phyloP scores from a whole-genome alignment of 2,329 filamentous ascomycete species.

The Aureobasidium sp. region DNA sequence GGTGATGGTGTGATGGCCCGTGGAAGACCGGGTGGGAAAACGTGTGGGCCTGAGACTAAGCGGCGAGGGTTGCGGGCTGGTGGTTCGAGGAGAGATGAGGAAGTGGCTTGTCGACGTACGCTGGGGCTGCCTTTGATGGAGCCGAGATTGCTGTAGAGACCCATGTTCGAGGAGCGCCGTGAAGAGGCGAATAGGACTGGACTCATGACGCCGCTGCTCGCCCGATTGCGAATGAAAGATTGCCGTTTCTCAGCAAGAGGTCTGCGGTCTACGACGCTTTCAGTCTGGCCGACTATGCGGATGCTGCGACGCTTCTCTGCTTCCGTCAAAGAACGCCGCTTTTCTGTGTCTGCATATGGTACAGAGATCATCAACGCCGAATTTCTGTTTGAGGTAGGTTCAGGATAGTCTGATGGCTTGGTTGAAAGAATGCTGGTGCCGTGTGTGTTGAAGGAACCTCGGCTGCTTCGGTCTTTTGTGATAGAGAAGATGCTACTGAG shows the following conservation, averaged over 20 bases:
- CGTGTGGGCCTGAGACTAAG: conserved; percentile 16
- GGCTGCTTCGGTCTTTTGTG: conserved; percentile 27
- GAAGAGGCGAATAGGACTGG: conserved; percentile 31
- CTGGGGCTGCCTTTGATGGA: neutral
- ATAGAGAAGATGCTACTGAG: conserved; percentile 22
- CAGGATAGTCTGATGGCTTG: conserved; percentile 30
- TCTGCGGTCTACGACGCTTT: conserved; percentile 30
- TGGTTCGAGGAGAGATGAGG: conserved; percentile 25
- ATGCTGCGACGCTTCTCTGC: conserved; percentile 33
- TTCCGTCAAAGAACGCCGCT: conserved; percentile 20
- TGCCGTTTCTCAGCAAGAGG: conserved; percentile 34
- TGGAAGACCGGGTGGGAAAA: conserved; percentile 24
- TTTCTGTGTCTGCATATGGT: neutral
- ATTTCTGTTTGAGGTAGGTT: conserved; percentile 22
- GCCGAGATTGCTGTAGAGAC: neutral
- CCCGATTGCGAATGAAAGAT: conserved; percentile 36
- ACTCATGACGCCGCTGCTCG: conserved; percentile 29
- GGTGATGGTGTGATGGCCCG: conserved; percentile 23
- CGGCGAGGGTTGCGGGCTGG: conserved; percentile 21
- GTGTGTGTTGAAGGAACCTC: conserved; percentile 30
- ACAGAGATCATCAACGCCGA: conserved; percentile 19
- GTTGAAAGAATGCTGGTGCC: conserved; percentile 35
- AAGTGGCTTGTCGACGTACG: conserved; percentile 16
- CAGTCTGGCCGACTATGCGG: conserved; percentile 30
- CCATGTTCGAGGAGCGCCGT: conserved; percentile 2